Percentiles rank a stretch among this genome's conserved stretches.
These are phyloP conservation scores for Trichosporon faecale DNA, from an alignment of 1,284 basidiomycete genomes.

Conservation along the genomic window DNA sequence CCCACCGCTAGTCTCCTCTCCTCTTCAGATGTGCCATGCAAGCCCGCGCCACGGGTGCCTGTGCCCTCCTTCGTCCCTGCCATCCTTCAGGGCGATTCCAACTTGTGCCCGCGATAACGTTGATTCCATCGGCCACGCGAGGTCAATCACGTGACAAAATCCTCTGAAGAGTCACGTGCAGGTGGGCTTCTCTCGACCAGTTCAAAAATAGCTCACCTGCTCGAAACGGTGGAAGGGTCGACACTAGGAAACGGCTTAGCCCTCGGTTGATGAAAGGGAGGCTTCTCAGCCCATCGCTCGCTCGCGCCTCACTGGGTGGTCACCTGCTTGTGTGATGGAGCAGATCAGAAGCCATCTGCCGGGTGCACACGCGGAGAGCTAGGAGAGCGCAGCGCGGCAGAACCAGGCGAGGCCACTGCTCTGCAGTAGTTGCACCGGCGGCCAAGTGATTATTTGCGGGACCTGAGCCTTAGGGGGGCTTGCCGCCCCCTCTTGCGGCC, in stretches of 20 bases:
- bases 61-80: neutral
- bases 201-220: neutral
- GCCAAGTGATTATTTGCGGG: neutral
- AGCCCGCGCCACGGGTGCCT: neutral
- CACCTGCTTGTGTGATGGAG: no score
- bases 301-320: no score
- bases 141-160: neutral
- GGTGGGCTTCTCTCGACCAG: neutral
- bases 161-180: neutral
- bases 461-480: neutral
- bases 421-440: neutral
- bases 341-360: neutral
- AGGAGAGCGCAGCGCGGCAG: neutral
- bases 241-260: neutral
- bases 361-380: neutral
- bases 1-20: neutral
- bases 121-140: neutral
- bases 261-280: neutral
- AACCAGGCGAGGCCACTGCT: neutral
- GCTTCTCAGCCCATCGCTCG: neutral
- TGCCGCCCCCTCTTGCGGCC: no score
- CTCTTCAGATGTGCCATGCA: neutral
- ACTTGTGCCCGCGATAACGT: neutral
- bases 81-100: neutral
- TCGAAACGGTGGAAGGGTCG: neutral